These are phyloP conservation scores for Ambrosiella cleistominuta DNA, from an alignment of 2,329 filamentous ascomycete genomes.

Conservation along the genomic window DNA sequence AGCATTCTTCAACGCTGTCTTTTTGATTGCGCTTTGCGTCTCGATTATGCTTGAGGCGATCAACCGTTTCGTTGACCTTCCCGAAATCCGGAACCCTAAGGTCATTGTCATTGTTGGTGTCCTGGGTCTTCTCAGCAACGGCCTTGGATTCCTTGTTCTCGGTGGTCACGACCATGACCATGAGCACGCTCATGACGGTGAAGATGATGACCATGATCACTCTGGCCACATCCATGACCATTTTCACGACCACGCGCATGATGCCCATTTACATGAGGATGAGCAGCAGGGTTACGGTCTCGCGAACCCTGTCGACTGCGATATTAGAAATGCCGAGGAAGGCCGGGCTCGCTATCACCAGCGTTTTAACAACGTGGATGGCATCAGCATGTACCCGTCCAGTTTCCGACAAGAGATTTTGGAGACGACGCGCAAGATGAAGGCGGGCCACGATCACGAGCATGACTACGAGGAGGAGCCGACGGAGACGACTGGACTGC, in stretches of 20 bases:
- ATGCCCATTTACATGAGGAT: constrained; percentile 28
- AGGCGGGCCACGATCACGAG: constrained; percentile 28
- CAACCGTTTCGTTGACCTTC: constrained; percentile 79
- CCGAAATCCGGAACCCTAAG: constrained; percentile 67
- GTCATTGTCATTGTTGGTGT: constrained; percentile 82
- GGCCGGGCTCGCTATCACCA: constrained; percentile 16
- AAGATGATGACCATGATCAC: constrained; percentile 33
- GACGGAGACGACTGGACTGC: constrained; percentile 30
- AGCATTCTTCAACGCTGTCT: constrained; percentile 92
- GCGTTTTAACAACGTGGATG: constrained; percentile 48
- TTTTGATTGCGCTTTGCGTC: constrained; percentile 86
- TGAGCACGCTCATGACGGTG: constrained; percentile 38
- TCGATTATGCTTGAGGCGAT: constrained; percentile 93
- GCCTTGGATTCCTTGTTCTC: constrained; percentile 75
- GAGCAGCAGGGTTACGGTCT: constrained; percentile 24
- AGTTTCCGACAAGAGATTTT: constrained; percentile 89
- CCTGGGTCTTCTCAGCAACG: constrained; percentile 70
- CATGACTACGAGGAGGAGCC: constrained; percentile 23
- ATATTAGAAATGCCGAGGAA: constrained; percentile 30
- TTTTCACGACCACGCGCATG: constrained; percentile 17
- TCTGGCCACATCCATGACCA: constrained; percentile 25
- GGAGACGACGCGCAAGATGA: constrained; percentile 35
- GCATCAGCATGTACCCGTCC: constrained; percentile 74
- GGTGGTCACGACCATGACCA: constrained; percentile 85
- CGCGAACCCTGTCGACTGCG: constrained; percentile 17